These are phyloP conservation scores for Aegilops tauschii DNA, from an alignment of 176 grass and related monocot genomes.

Conservation along the genomic window DNA sequence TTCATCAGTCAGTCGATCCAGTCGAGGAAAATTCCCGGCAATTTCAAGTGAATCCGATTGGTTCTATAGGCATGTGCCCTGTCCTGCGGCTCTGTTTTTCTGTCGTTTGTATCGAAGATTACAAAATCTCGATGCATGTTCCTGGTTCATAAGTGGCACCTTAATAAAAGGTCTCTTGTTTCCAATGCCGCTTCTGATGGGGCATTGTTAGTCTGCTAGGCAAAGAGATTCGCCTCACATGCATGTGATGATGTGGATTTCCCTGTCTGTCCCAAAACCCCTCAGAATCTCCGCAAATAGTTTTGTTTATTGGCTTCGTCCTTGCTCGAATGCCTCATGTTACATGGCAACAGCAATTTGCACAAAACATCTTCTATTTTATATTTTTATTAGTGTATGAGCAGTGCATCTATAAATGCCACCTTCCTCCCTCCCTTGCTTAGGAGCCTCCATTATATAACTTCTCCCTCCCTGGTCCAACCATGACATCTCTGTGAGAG, in stretches of 20 bases:
- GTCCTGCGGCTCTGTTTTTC: neutral
- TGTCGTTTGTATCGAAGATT: slow-evolving; percentile 25
- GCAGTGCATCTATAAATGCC: neutral
- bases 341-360: slow-evolving; percentile 30
- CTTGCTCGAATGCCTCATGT: slow-evolving; percentile 35
- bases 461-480: slow-evolving; percentile 10
- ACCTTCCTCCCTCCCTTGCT: slow-evolving; percentile 19
- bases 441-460: slow-evolving; percentile 21
- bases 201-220: slow-evolving; percentile 33
- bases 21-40: slow-evolving; percentile 24
- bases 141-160: slow-evolving; percentile 33
- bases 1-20: neutral
- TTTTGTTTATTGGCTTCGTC: slow-evolving; percentile 41
- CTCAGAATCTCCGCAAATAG: slow-evolving; percentile 29
- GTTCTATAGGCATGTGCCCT: slow-evolving; percentile 8
- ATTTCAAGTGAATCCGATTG: slow-evolving; percentile 24
- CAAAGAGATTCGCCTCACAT: slow-evolving; percentile 37
- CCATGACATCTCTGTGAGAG: slow-evolving; percentile 33
- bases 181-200: slow-evolving; percentile 39
- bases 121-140: slow-evolving; percentile 35
- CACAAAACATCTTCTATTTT: slow-evolving; percentile 4
- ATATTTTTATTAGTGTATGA: slow-evolving; percentile 25
- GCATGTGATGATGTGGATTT: slow-evolving; percentile 53
- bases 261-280: slow-evolving; percentile 46
- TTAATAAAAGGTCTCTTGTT: slow-evolving; percentile 32